These are phyloP conservation scores for Lolium rigidum DNA, from an alignment of 176 grass and related monocot species.

Conservation along the genomic window DNA sequence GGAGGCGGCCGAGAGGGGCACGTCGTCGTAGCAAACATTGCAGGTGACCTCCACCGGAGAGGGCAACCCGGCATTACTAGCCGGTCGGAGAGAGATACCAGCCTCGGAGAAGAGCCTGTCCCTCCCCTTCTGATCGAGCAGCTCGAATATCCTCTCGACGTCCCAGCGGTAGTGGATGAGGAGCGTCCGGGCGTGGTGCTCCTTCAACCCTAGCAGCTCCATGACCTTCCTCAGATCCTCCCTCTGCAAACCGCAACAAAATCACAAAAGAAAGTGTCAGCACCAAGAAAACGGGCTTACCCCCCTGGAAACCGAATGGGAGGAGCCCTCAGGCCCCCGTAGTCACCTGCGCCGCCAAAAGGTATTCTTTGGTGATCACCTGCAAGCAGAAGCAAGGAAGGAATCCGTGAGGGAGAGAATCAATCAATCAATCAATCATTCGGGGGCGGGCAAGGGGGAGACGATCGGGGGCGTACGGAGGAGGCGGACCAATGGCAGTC, in stretches of 20 bases:
- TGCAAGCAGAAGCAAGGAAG: constrained; percentile 42
- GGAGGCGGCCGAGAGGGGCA: constrained; percentile 47
- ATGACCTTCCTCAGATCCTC: constrained; percentile 97
- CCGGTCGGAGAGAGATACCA: constrained; percentile 58
- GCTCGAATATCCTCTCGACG: constrained; percentile 93
- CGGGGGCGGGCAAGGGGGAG: background rate
- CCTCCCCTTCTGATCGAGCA: constrained; percentile 91
- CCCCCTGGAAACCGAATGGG: constrained; percentile 30
- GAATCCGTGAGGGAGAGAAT: constrained; percentile 39
- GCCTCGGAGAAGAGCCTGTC: constrained; percentile 81
- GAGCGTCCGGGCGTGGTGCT: constrained; percentile 90
- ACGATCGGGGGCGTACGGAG: constrained; percentile 47
- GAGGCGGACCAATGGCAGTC: constrained; percentile 82
- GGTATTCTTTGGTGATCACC: constrained; percentile 96
- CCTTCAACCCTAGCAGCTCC: constrained; percentile 75
- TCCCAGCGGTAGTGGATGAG: constrained; percentile 96
- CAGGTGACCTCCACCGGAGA: constrained; percentile 52
- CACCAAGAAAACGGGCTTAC: constrained; percentile 19
- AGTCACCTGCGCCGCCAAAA: constrained; percentile 84
- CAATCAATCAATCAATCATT: constrained; percentile 8
- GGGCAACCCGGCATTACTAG: constrained; percentile 38
- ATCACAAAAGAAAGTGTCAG: background rate
- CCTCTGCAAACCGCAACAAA: constrained; percentile 44
- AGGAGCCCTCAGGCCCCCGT: background rate
- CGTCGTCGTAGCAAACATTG: constrained; percentile 83